Evolutionary conservation across 805 yeast species (phyloP).

Genomic region (Barnettozyma populi): DNA sequence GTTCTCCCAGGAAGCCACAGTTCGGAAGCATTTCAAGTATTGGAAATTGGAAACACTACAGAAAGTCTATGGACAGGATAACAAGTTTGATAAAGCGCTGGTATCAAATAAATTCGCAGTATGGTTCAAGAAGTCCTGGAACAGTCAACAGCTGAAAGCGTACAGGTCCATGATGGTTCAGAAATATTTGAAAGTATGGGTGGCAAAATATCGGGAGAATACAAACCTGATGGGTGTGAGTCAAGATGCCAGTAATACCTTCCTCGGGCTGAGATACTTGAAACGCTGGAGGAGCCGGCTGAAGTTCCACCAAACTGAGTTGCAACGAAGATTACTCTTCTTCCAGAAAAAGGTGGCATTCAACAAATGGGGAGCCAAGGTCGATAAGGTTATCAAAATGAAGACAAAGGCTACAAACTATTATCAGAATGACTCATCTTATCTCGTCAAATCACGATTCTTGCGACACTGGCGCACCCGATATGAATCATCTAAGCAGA

Average conservation of each 20-base stretch:
- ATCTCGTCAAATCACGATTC: not conserved
- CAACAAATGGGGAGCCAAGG: slow-evolving; percentile 4
- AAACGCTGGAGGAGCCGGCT: slow-evolving; percentile 15
- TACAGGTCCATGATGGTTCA: not conserved
- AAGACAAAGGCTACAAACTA: not conserved
- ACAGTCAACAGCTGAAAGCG: not conserved
- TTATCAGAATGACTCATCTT: not conserved
- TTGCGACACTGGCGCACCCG: not conserved
- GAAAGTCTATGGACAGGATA: not conserved
- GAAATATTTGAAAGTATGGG: slow-evolving; percentile 8
- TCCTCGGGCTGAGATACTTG: slow-evolving; percentile 16
- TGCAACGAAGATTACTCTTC: slow-evolving; percentile 6
- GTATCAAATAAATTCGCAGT: not conserved
- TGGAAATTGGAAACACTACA: slow-evolving; percentile 11
- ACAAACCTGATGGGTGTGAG: slow-evolving; percentile 10
- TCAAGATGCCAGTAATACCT: slow-evolving; percentile 12
- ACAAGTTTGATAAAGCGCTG: slow-evolving; percentile 1
- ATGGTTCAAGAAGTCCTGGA: slow-evolving; percentile 3
- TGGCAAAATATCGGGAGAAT: slow-evolving; percentile 2
- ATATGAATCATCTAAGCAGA: not conserved
- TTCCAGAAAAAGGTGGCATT: slow-evolving; percentile 7
- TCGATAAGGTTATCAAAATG: not conserved
- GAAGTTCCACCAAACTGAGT: not conserved
- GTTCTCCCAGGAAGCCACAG: not conserved
- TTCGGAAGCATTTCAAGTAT: slow-evolving; percentile 1